These are phyloP conservation scores for Cicer arietinum DNA, from an alignment of 306 rosid species.

Conservation along the genomic window DNA sequence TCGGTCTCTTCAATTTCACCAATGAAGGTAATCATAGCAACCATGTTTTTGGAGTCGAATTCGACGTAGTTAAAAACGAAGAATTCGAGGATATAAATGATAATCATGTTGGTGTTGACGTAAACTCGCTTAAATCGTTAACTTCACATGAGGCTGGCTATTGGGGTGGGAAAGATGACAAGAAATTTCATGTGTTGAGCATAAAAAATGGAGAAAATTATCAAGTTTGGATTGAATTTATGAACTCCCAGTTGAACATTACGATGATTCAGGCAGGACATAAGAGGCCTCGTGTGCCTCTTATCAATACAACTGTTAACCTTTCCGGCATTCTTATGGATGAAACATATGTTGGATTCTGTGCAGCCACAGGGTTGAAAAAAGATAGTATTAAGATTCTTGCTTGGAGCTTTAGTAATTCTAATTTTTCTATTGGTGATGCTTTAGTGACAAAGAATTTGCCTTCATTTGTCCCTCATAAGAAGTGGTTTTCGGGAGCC, in stretches of 20 bases:
- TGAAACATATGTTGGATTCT: slow-evolving; percentile 59
- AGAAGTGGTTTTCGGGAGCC: slow-evolving; percentile 43
- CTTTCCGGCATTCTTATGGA: slow-evolving; percentile 57
- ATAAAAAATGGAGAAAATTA: slow-evolving; percentile 56
- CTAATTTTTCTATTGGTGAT: slow-evolving; percentile 64
- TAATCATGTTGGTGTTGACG: slow-evolving; percentile 61
- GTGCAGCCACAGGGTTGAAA: slow-evolving; percentile 52
- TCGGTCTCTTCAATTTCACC: slow-evolving; percentile 54
- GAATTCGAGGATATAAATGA: slow-evolving; percentile 49
- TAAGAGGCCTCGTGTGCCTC: slow-evolving; percentile 55
- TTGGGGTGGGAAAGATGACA: slow-evolving; percentile 53
- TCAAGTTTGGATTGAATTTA: slow-evolving; percentile 68
- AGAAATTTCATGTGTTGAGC: slow-evolving; percentile 46
- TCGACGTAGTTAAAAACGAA: slow-evolving; percentile 53
- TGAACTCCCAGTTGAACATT: slow-evolving; percentile 49
- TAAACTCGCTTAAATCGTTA: slow-evolving; percentile 55
- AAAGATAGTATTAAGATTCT: slow-evolving; percentile 55
- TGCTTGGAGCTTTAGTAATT: slow-evolving; percentile 68
- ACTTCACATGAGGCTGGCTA: slow-evolving; percentile 54
- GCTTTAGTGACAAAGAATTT: slow-evolving; percentile 56
- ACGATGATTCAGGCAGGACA: slow-evolving; percentile 57
- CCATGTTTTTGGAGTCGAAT: slow-evolving; percentile 58
- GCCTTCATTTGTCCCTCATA: slow-evolving; percentile 60
- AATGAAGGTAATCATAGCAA: slow-evolving; percentile 48
- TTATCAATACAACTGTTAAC: slow-evolving; percentile 55